Base-by-base conservation (phyloP, 2,329 filamentous ascomycete species). In the Trichoderma brevicompactum region DNA sequence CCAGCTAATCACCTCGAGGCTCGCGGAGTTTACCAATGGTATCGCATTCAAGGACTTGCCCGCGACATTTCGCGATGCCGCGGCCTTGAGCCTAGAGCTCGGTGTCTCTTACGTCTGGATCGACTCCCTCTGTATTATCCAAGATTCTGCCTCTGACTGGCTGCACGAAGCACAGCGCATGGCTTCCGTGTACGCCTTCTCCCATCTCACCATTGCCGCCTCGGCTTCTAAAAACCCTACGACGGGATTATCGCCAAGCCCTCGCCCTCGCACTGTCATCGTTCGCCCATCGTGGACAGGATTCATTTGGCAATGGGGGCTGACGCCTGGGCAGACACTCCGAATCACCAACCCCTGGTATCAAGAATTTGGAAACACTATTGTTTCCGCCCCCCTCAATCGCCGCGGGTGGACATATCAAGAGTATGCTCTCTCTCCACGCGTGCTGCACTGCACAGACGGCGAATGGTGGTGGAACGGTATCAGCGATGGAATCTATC, bases 381-480 rank as follows among this genome's bases (percentile, higher is more conserved):
- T 60, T 60, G 56, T 50, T 15, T 60, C 56, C 10, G 34, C 56
- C 9, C 56, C 56, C 17, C 36, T 60, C 0, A 60, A 60, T 12
- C 56, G 56, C 7, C 56, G 56, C 12, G 56, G 56, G 44, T 60
- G 56, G 56, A 60, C 56, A 0, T 60, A 49, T 41, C 56, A 60
- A 36, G 56, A 60, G n/a, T 60, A 60, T 43, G 56, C 46, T 7
- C 34, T 60, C 17, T 48, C 56, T 5, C 56, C 56, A n/a, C 56
- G 56, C 17, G 56, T 60, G 32, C 44, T 60, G 44, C 56, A 60
- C 46, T 60, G 56, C 17, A 60, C 56, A n/a, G 56, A 60, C 23
- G 56, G 56, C 41, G 56, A 60, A 32, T 60, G 56, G 56, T 60
- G 56, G 56, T 60, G 56, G 56, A 60, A 60, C 34, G 36, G 34